Percentiles rank a stretch among this genome's conserved stretches.
Conservation (phyloP, 108 stramenopile genomes). For the Mayamaea pseudoterrestris region DNA sequence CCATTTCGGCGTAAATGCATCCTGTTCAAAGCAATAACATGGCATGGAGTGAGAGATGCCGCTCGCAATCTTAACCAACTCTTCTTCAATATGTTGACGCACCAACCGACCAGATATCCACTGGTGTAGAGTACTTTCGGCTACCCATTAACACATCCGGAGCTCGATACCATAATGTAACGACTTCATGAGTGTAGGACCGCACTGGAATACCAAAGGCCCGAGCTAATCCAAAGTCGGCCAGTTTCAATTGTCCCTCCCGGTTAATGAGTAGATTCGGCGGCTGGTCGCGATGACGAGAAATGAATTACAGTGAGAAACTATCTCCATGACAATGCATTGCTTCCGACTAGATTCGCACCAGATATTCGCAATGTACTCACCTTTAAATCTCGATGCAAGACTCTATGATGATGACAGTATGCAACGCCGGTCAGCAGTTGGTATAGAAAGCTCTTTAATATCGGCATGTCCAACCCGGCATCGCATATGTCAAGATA, state of each 20-base stretch:
- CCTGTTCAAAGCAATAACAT: no score
- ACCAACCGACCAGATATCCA: conserved; percentile 98
- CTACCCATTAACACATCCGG: conserved; percentile 97
- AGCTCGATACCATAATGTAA: conserved; percentile 98
- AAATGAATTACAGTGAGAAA: neutral
- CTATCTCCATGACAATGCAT: neutral
- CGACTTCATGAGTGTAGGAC: conserved; percentile 89
- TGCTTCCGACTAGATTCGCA: neutral
- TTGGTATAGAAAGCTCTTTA: conserved; percentile 95
- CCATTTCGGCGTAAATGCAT: conserved; percentile 98
- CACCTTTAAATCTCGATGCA: conserved; percentile 91
- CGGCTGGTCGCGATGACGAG: conserved; percentile 1
- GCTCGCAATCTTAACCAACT: no score
- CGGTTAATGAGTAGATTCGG: conserved; percentile 95
- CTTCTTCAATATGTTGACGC: no score
- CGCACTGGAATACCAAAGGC: conserved; percentile 98
- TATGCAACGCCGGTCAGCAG: conserved; percentile 95
- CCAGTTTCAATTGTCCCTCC: conserved; percentile 95
- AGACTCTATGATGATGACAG: conserved; percentile 95
- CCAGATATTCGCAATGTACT: neutral
- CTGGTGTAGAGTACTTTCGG: conserved; percentile 93
- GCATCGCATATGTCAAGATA: conserved; percentile 92
- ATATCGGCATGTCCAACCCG: conserved; percentile 81
- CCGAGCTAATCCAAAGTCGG: conserved; percentile 97
- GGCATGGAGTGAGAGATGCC: no score